Conservation (phyloP, 306 rosid species). For the Vicia villosa region DNA sequence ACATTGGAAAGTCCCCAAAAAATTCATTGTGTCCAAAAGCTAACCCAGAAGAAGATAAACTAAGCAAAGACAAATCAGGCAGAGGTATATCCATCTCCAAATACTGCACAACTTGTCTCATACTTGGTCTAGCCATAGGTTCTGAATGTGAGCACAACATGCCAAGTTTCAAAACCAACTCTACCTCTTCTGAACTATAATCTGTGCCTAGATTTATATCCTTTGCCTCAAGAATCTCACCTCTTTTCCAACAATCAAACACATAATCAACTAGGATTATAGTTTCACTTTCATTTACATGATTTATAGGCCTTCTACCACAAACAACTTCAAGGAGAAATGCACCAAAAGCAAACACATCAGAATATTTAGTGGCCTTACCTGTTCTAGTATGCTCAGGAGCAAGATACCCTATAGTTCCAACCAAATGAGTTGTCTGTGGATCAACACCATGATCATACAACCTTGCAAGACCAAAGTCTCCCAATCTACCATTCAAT, state of each 20-base stretch:
- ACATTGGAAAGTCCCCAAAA: neutral
- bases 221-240: slow-evolving; percentile 44
- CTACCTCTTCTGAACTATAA: slow-evolving; percentile 44
- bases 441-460: too few relatives aligned
- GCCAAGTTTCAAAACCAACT: slow-evolving; percentile 59
- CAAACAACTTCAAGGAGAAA: slow-evolving; percentile 64
- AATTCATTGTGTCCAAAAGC: slow-evolving; percentile 5
- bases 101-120: slow-evolving; percentile 57
- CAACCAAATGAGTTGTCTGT: slow-evolving; percentile 31
- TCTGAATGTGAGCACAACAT: slow-evolving; percentile 48
- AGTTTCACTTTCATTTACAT: slow-evolving; percentile 25
- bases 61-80: slow-evolving; percentile 38
- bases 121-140: slow-evolving; percentile 54
- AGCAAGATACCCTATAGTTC: slow-evolving; percentile 74
- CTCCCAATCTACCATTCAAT: too few relatives aligned
- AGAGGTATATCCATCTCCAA: slow-evolving; percentile 44
- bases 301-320: slow-evolving; percentile 66
- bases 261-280: slow-evolving; percentile 60
- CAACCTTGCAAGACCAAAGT: too few relatives aligned
- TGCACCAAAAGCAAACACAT: slow-evolving; percentile 68
- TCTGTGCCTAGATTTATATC: slow-evolving; percentile 47
- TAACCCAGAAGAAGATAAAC: slow-evolving; percentile 39
- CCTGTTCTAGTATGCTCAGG: slow-evolving; percentile 66
- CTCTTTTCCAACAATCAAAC: slow-evolving; percentile 43
- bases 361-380: slow-evolving; percentile 52